These are phyloP conservation scores for Claviceps sp. DNA, from an alignment of 2,329 filamentous ascomycete genomes.

Conservation along the genomic window DNA sequence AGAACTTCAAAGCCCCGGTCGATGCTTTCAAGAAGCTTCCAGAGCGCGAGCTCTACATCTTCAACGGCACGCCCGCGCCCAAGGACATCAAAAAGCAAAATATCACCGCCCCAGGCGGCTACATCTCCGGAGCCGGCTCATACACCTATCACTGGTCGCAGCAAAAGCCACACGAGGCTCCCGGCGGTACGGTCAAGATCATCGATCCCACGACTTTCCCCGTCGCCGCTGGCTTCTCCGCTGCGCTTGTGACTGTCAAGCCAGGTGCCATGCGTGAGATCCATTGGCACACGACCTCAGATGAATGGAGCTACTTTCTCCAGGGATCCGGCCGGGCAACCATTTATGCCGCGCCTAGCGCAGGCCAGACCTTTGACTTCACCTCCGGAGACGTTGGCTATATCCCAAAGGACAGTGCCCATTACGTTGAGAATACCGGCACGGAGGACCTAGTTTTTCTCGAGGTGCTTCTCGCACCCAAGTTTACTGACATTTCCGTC, in stretches of 20 bases:
- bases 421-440: constrained; percentile 50
- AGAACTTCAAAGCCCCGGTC: constrained; percentile 36
- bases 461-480: constrained; percentile 41
- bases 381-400: constrained; percentile 46
- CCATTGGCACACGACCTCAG: constrained; percentile 47
- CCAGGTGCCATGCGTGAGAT: constrained; percentile 53
- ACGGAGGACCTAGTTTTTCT: constrained; percentile 43
- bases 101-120: constrained; percentile 30
- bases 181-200: constrained; percentile 46
- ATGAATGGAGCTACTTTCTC: constrained; percentile 50
- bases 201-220: constrained; percentile 45
- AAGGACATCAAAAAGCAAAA: constrained; percentile 32
- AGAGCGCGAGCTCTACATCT: constrained; percentile 35
- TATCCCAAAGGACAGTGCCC: constrained; percentile 34
- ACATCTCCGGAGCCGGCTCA: constrained; percentile 22
- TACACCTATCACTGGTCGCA: constrained; percentile 40
- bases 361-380: constrained; percentile 44
- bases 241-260: constrained; percentile 42
- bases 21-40: constrained; percentile 35
- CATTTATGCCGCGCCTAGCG: constrained; percentile 36
- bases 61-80: constrained; percentile 36
- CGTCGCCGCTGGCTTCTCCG: constrained; percentile 39
- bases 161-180: constrained; percentile 35
- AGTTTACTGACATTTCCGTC: constrained; percentile 40
- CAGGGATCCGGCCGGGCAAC: constrained; percentile 42